Conservation (phyloP, 1,284 basidiomycete species). For the Ustilago crameri region DNA sequence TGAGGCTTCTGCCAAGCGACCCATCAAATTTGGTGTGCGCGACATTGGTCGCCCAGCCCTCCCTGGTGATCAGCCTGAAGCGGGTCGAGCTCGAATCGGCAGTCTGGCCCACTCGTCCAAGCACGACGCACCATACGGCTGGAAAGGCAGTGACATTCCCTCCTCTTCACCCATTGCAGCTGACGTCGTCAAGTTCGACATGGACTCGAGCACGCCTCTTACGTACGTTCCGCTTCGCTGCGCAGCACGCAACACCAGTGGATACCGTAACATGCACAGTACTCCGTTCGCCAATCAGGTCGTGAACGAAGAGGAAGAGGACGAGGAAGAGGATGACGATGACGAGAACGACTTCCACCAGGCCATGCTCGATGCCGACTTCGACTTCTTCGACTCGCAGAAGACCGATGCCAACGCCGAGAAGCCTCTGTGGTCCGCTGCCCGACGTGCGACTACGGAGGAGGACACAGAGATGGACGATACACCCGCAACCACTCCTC, state of each 20-base stretch:
- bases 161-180: conserved; percentile 42
- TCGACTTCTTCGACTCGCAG: conserved; percentile 52
- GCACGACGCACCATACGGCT: conserved; percentile 7
- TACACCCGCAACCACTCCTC: conserved; percentile 54
- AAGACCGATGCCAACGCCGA: conserved; percentile 18
- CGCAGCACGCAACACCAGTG: conserved; percentile 8
- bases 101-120: conserved; percentile 11
- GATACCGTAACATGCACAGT: conserved; percentile 18
- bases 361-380: conserved; percentile 62
- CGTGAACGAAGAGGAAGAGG: conserved; percentile 14
- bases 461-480: conserved; percentile 47
- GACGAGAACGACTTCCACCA: conserved; percentile 64
- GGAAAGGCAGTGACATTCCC: conserved; percentile 23
- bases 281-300: conserved; percentile 11
- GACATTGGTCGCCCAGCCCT: conserved; percentile 12
- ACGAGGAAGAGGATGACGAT: conserved; percentile 55
- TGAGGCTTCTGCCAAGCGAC: conserved; percentile 32
- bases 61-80: background rate
- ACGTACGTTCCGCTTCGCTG: conserved; percentile 28
- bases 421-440: conserved; percentile 21
- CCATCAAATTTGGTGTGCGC: conserved; percentile 28
- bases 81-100: background rate
- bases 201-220: conserved; percentile 20
- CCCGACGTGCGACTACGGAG: conserved; percentile 21
- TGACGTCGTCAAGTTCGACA: conserved; percentile 33